Base-by-base conservation (phyloP, 331 rosid genomes). In the Malus hybrid region DNA sequence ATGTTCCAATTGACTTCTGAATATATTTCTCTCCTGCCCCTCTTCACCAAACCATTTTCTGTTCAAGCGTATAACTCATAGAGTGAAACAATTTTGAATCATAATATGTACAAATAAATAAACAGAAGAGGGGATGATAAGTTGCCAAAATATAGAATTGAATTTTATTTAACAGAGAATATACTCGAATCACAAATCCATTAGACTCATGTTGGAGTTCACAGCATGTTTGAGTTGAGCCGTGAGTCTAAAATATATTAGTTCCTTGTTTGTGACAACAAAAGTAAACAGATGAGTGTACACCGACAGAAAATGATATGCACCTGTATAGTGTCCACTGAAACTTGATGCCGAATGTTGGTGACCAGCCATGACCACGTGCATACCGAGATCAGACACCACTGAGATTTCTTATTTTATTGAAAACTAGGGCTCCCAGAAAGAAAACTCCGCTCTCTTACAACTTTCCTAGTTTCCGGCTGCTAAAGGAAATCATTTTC, bases 391-490 rank as follows among this genome's bases (percentile, higher is more conserved):
- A 36, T 36, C 44, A 36, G 44, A 9, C 44, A 36, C 44, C 11
- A 36, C 44, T 36, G 44, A 36, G 44, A 36, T 36, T 36, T 36
- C 11, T 36, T 36, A 36, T 36, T 36, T 36, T 3, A 36, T 36
- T 36, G 44, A 36, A 36, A 36, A 1, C 44, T 9, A 36, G 2
- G 44, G 44, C 44, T 36, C 44, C 44, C 44, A 36, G 44, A 36
- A 36, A 36, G 44, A 36, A 36, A 36, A 36, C 44, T 9, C 4
- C 81, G 54, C 66, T 83, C 96, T 79, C 96, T 84, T 69, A 69
- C 82, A 74, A 87, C 89, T 64, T 86, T 88, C 83, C 88, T 89
- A 68, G 82, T 84, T 84, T 85, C 93, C 19, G 92, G 89, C 81
- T 85, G 77, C 18, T 71, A 81, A 76, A 75, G 84, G 85, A 84